phyloP scores from a whole-genome alignment of 106 monocot genomes.

The Triglochin maritima region DNA sequence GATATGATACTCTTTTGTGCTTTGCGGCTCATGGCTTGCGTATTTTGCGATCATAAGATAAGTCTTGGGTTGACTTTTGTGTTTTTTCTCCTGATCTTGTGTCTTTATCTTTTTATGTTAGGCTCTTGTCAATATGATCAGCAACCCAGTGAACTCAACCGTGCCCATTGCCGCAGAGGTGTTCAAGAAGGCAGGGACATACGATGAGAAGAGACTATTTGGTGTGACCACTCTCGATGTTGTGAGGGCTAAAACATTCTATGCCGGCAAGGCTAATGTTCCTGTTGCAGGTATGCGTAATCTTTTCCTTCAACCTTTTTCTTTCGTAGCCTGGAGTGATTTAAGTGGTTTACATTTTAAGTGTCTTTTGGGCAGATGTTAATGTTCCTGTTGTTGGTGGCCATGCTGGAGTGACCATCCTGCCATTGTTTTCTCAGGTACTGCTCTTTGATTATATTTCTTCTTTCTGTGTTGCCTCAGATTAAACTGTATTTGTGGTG shows the following conservation, averaged over 20 bases:
- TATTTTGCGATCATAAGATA: no score
- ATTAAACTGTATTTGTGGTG: not conserved
- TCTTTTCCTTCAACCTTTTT: not conserved
- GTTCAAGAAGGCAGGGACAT: conserved; percentile 91
- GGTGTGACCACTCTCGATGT: conserved; percentile 95
- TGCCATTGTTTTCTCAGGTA: conserved; percentile 95
- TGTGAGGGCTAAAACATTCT: conserved; percentile 86
- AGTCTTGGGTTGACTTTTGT: not conserved
- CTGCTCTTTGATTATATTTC: not conserved
- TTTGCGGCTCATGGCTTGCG: no score
- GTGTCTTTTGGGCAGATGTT: conserved; percentile 37
- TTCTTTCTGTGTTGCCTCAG: not conserved
- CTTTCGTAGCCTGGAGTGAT: not conserved
- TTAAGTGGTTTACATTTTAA: not conserved
- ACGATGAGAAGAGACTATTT: conserved; percentile 77
- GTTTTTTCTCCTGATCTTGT: not conserved
- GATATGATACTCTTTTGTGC: no score
- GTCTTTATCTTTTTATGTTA: conserved; percentile 4
- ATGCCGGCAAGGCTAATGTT: conserved; percentile 67
- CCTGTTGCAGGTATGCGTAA: conserved; percentile 45
- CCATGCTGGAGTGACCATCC: conserved; percentile 87
- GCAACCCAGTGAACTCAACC: conserved; percentile 96
- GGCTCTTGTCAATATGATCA: conserved; percentile 84
- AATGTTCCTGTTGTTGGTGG: conserved; percentile 95
- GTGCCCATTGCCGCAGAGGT: conserved; percentile 92